Conservation (phyloP, 352 stramenopile species). For the Elongisporangium undulatum region DNA sequence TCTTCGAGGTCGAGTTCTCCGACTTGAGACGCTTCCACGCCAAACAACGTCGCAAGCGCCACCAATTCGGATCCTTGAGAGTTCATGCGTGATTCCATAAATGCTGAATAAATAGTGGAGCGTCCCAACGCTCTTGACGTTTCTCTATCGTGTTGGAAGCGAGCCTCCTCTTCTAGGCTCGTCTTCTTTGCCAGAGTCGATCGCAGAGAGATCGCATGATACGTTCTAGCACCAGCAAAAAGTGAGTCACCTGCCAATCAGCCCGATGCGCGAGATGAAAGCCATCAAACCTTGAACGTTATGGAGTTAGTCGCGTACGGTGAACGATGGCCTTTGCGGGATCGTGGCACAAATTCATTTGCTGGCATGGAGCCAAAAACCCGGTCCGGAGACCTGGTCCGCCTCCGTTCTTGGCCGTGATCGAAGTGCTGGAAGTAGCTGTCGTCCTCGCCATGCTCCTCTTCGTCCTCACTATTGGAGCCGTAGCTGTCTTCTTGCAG, state of each 20-base stretch:
- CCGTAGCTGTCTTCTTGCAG: conserved; percentile 48
- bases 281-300: neutral
- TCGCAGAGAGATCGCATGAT: conserved; percentile 17
- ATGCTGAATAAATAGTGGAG: neutral
- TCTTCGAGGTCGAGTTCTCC: conserved; percentile 78
- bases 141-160: neutral
- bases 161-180: neutral
- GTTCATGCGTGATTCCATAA: neutral
- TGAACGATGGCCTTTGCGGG: neutral
- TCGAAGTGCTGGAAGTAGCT: neutral
- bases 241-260: neutral
- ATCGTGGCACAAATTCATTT: neutral
- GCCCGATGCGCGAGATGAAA: neutral
- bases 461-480: conserved; percentile 20
- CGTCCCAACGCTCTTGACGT: neutral
- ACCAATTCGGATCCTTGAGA: neutral
- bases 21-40: conserved; percentile 17
- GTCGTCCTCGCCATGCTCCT: conserved; percentile 16
- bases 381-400: neutral
- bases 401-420: neutral
- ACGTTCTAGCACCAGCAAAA: conserved; percentile 8
- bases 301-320: neutral
- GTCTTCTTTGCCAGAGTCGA: conserved; percentile 12
- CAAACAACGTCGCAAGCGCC: neutral
- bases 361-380: neutral